Conservation (phyloP, 345 rosid genomes). For the Psidium friedrichsthalianum region DNA sequence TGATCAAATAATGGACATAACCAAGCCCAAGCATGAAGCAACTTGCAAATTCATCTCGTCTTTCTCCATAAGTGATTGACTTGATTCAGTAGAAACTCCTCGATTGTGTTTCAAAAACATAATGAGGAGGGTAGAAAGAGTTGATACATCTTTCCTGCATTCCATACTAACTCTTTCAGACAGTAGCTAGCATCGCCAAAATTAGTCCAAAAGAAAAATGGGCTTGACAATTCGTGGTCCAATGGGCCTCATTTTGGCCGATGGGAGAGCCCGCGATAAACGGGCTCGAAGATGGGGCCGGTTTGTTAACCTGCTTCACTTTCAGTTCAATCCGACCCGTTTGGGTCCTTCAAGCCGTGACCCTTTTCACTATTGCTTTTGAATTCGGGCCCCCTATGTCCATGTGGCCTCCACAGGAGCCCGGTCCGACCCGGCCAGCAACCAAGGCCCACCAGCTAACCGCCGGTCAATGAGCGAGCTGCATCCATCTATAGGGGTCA, state of each 20-base stretch:
- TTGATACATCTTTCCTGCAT: neutral
- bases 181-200: neutral
- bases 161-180: neutral
- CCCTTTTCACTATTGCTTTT: neutral
- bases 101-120: neutral
- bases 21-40: neutral
- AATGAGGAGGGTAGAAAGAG: neutral
- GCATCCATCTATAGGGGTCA: neutral
- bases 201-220: neutral
- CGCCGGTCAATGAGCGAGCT: neutral
- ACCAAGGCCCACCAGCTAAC: neutral
- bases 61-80: neutral
- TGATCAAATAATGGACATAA: neutral
- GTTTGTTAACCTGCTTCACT: neutral
- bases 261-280: neutral
- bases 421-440: neutral
- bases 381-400: neutral
- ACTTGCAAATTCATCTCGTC: neutral
- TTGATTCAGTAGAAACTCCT: neutral
- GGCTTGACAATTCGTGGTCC: neutral
- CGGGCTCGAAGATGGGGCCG: neutral
- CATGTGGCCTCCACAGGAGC: neutral
- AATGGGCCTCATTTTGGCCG: neutral
- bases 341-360: neutral
- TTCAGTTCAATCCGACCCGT: neutral